A percentile compares a stretch with the other conserved stretches of the same genome.
phyloP scores from a whole-genome alignment of 73 alveolate genomes.

The Paramecium caudatum region DNA sequence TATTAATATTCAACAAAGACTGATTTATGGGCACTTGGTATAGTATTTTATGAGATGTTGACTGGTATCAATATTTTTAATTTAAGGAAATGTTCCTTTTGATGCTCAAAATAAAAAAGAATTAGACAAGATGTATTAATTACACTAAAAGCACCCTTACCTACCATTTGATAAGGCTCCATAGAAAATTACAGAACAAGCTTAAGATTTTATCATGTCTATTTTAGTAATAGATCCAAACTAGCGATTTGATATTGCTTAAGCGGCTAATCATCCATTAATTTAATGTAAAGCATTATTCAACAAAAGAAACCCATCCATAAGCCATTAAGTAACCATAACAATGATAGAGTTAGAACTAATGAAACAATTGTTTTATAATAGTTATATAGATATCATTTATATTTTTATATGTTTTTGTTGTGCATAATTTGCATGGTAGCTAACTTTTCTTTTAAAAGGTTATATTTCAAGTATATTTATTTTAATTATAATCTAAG shows the following conservation, averaged over 20 bases:
- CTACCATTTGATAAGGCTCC: conserved; percentile 24
- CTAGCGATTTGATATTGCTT: conserved; percentile 19
- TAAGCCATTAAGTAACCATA: conserved; percentile 25
- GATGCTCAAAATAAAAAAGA: conserved; percentile 52
- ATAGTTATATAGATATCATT: too few relatives aligned
- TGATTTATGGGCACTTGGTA: conserved; percentile 74
- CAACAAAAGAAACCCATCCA: neutral
- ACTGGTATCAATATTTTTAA: conserved; percentile 4
- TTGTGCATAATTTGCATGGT: too few relatives aligned
- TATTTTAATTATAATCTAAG: too few relatives aligned
- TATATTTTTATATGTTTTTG: too few relatives aligned
- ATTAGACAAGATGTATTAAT: conserved; percentile 11
- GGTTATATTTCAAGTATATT: too few relatives aligned
- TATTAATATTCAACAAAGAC: conserved; percentile 60
- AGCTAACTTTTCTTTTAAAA: too few relatives aligned
- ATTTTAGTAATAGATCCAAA: conserved; percentile 2
- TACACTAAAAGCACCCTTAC: neutral
- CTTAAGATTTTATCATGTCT: conserved; percentile 18
- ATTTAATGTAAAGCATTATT: neutral
- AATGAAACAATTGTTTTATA: too few relatives aligned
- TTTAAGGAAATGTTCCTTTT: conserved; percentile 55
- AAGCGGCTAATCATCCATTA: conserved; percentile 62
- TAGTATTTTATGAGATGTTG: conserved; percentile 62
- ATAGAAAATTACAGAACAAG: neutral
- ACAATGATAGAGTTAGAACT: too few relatives aligned